A percentile compares a stretch with the other conserved stretches of the same genome.
Conservation (phyloP, 2,329 filamentous ascomycete genomes). For the Fusarium denticulatum region DNA sequence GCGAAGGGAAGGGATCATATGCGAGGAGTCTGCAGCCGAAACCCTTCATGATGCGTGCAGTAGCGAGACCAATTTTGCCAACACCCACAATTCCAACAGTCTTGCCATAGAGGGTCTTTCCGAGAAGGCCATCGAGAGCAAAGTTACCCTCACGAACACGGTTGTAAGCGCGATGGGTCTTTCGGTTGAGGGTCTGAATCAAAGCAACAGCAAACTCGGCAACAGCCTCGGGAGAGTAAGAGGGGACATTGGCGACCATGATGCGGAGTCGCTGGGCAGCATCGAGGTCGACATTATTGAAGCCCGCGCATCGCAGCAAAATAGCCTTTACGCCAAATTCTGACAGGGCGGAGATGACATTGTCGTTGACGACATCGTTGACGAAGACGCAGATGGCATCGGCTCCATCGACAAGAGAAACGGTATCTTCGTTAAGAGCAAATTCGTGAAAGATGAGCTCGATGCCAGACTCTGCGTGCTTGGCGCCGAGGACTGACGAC, state of each 20-base stretch:
- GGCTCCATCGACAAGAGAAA: conserved; percentile 60
- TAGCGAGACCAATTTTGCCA: conserved; percentile 71
- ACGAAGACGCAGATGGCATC: conserved; percentile 74
- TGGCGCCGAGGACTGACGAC: conserved; percentile 51
- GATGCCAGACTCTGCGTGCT: conserved; percentile 49
- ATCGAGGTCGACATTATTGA: conserved; percentile 72
- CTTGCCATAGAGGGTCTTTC: conserved; percentile 69
- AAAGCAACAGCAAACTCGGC: conserved; percentile 76
- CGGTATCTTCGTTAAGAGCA: conserved; percentile 65
- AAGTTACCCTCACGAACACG: conserved; percentile 76
- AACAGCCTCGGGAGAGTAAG: conserved; percentile 75
- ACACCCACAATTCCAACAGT: conserved; percentile 74
- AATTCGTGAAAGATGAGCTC: conserved; percentile 68
- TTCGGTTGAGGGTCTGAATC: conserved; percentile 73
- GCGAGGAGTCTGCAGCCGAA: conserved; percentile 72
- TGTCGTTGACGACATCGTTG: conserved; percentile 66
- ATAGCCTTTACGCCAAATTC: conserved; percentile 64
- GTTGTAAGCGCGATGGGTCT: conserved; percentile 74
- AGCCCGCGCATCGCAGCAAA: conserved; percentile 74
- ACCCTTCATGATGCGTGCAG: conserved; percentile 69
- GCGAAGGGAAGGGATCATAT: conserved; percentile 64
- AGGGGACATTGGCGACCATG: conserved; percentile 72
- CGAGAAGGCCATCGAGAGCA: conserved; percentile 70
- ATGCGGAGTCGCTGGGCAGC: conserved; percentile 64
- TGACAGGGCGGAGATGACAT: conserved; percentile 62